Conservation (phyloP, 306 rosid genomes). For the Lablab purpureus region DNA sequence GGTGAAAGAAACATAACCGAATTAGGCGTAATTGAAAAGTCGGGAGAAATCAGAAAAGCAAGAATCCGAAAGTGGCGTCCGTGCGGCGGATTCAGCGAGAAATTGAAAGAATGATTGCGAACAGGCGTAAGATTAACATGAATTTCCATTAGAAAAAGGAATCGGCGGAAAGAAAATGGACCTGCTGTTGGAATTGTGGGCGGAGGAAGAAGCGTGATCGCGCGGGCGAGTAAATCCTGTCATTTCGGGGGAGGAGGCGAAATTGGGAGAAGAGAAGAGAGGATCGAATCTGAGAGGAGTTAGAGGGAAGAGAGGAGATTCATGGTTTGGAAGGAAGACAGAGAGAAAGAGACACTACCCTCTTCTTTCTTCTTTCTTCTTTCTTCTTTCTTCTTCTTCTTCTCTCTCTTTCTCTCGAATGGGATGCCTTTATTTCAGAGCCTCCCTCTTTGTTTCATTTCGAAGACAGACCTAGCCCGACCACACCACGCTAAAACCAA, state of each 20-base stretch:
- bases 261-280: constrained; percentile 44
- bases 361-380: background rate
- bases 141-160: background rate
- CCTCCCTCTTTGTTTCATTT: constrained; percentile 44
- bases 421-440: constrained; percentile 39
- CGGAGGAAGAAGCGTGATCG: constrained; percentile 58
- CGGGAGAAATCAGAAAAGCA: constrained; percentile 7
- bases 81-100: background rate
- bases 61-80: constrained; percentile 2
- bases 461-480: constrained; percentile 49
- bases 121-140: background rate
- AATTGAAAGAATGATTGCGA: constrained; percentile 12
- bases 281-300: constrained; percentile 52
- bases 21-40: constrained; percentile 11
- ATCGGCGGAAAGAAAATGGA: constrained; percentile 27
- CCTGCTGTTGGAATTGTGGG: constrained; percentile 55
- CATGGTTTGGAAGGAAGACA: background rate
- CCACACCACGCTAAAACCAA: constrained; percentile 31
- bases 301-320: constrained; percentile 43
- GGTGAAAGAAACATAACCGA: background rate
- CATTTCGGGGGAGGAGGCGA: constrained; percentile 41
- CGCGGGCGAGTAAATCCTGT: constrained; percentile 52
- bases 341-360: background rate
- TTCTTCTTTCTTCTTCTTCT: constrained; percentile 5
- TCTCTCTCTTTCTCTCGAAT: constrained; percentile 25